Conservation (phyloP, 108 stramenopile species). For the Pseudonitzschia multiseries region DNA sequence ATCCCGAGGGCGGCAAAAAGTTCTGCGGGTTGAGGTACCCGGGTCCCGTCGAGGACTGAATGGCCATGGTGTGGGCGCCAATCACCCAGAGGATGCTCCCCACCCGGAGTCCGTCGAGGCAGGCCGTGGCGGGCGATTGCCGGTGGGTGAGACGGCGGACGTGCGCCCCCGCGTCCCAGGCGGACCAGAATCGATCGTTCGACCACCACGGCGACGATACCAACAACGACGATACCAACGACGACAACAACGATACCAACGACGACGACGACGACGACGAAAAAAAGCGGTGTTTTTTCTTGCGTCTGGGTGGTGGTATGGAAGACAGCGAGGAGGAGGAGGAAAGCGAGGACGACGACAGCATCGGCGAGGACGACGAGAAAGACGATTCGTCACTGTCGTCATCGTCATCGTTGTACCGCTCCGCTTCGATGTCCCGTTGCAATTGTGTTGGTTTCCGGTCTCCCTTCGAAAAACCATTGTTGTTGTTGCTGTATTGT, state of each 20-base stretch:
- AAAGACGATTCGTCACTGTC: background rate
- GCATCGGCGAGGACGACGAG: too few species aligned
- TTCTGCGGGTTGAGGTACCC: conserved; percentile 51
- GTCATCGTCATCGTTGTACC: background rate
- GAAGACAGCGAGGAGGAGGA: background rate
- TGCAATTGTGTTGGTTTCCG: too few species aligned
- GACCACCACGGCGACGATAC: background rate
- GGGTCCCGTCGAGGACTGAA: conserved; percentile 40
- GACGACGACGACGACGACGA: background rate
- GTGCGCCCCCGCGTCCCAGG: conserved; percentile 33
- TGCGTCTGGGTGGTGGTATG: too few species aligned
- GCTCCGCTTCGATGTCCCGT: background rate
- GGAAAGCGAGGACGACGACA: background rate
- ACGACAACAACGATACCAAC: background rate
- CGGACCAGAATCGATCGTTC: conserved; percentile 25
- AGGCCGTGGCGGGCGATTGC: conserved; percentile 34
- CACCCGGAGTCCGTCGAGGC: conserved; percentile 51
- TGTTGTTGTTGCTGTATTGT: too few species aligned
- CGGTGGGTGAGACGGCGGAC: conserved; percentile 7
- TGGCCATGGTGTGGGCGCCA: conserved; percentile 53
- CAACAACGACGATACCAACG: background rate
- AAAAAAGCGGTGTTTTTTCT: too few species aligned
- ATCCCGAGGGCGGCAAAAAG: conserved; percentile 50
- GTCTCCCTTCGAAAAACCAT: too few species aligned
- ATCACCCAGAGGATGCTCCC: conserved; percentile 56